Conservation (phyloP, 192 early-diverging fungal species). For the Rhizoclosmatium sp. region DNA sequence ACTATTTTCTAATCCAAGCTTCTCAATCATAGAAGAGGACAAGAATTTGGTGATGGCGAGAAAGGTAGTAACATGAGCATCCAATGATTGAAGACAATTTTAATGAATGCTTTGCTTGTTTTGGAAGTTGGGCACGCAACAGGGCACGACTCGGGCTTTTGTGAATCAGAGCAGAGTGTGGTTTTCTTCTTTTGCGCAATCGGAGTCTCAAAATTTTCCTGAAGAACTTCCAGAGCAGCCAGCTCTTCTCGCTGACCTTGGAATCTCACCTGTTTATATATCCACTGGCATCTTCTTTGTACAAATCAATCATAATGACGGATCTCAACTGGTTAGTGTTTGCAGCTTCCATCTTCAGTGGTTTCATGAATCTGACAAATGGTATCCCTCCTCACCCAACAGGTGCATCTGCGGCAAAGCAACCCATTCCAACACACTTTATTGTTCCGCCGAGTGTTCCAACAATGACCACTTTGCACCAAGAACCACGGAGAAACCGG, state of each 20-base stretch:
- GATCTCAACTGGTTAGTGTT: neutral
- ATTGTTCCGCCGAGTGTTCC: slow-evolving; percentile 20
- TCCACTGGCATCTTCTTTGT: too few species aligned
- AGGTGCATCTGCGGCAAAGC: slow-evolving; percentile 26
- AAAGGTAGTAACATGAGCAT: too few species aligned
- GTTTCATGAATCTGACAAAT: neutral
- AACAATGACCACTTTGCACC: neutral
- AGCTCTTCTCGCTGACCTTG: neutral
- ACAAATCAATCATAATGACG: neutral
- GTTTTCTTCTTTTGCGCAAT: neutral
- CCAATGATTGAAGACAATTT: too few species aligned
- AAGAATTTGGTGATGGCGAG: too few species aligned
- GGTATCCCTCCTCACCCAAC: neutral
- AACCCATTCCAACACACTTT: neutral
- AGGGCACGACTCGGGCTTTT: too few species aligned
- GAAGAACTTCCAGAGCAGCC: neutral
- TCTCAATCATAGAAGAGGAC: too few species aligned
- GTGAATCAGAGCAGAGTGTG: neutral
- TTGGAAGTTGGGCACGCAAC: too few species aligned
- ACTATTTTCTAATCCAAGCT: too few species aligned
- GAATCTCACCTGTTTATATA: neutral
- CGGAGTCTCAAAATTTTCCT: neutral
- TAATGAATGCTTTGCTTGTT: too few species aligned
- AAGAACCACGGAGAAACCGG: neutral
- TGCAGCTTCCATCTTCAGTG: neutral